Conservation (phyloP, 2,329 filamentous ascomycete genomes). For the Lachnellula subtilissima region DNA sequence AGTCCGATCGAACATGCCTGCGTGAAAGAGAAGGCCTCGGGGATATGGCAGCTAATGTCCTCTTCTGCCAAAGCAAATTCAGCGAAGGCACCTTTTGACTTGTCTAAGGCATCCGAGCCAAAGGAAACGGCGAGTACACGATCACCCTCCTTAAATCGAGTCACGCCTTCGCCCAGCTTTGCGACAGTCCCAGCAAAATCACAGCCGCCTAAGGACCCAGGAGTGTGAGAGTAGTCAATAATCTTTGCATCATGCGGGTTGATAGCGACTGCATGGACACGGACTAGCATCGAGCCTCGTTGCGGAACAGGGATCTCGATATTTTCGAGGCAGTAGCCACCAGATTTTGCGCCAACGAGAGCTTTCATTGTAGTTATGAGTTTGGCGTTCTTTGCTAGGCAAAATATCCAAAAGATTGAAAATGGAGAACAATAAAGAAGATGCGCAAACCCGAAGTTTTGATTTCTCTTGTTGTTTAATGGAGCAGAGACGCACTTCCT, state of each 20-base stretch:
- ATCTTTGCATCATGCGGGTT: constrained; percentile 5
- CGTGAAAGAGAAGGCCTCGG: neutral
- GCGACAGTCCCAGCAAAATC: neutral
- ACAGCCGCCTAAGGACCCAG: neutral
- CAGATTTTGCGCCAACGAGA: neutral
- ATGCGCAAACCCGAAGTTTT: too few species aligned
- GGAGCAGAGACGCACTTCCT: too few species aligned
- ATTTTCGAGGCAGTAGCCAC: neutral
- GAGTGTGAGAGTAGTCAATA: neutral
- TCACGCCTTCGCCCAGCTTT: neutral
- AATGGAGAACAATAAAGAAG: too few species aligned
- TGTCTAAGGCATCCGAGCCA: neutral
- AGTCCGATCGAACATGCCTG: neutral
- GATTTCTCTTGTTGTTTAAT: too few species aligned
- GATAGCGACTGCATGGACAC: constrained; percentile 1
- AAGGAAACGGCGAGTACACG: neutral
- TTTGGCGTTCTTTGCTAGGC: neutral
- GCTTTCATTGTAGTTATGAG: neutral
- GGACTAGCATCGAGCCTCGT: neutral
- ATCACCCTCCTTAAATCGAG: neutral
- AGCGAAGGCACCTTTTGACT: neutral
- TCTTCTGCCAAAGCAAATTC: neutral
- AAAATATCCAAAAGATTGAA: too few species aligned
- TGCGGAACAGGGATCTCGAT: neutral
- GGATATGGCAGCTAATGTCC: neutral